Base-by-base conservation (phyloP, 108 stramenopile genomes). In the Nitzschia palea region DNA sequence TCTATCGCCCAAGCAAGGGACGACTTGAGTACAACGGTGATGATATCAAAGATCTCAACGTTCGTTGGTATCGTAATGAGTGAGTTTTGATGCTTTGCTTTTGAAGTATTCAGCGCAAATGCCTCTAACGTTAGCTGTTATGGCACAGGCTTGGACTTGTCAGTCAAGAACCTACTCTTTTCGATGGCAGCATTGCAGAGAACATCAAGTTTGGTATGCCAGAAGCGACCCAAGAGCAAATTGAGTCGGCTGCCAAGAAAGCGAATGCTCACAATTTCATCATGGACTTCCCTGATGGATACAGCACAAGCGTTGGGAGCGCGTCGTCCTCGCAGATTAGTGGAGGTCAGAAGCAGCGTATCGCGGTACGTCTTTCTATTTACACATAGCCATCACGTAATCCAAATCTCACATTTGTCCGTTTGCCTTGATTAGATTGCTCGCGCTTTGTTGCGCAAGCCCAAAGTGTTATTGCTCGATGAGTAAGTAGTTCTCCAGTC, bases 341-440 rank as follows among this genome's bases (percentile, higher is more conserved):
- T 44, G 80, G 74, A 31, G 80, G 96, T 0, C 86, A 90, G 65
- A 86, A 86, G 43, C 84, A 87, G 54, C 74, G 95, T 15, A 86
- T 96, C 53, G 89, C 91, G 2, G 59, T 60, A 43, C 18, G 59
- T 43, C 25, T 0, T 1, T 42, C 29, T 14, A 52, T 20, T 17
- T 2, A 32, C n/a, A n/a, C n/a, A n/a, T n/a, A n/a, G n/a, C n/a
- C n/a, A n/a, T n/a, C n/a, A n/a, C n/a, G n/a, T n/a, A n/a, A n/a
- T n/a, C n/a, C n/a, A n/a, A n/a, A n/a, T n/a, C 42, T 12, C 15
- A 43, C 42, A 43, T 12, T 82, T 85, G 47, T 44, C 68, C 3
- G 83, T 94, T 36, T 94, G n/a, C n/a, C n/a, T n/a, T n/a, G n/a
- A n/a, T 91, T 8, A 60, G 59, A 90, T 95, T 62, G 94, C 94